Evolutionary conservation across 495 filamentous ascomycete species (phyloP).

Genomic region (Endocarpon pusillum): DNA sequence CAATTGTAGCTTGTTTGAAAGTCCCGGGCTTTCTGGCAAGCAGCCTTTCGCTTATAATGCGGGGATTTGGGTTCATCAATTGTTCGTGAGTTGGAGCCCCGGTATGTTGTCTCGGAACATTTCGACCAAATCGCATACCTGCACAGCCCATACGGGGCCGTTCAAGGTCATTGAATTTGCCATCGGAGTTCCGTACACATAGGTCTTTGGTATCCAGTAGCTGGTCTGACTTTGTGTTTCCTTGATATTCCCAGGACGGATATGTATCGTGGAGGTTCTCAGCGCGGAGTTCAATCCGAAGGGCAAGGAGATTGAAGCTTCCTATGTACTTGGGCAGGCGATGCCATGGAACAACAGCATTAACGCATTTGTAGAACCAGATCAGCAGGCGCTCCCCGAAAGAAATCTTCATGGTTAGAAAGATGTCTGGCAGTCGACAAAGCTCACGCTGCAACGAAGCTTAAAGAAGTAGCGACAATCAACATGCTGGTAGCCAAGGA

Average conservation of each 20-base stretch:
- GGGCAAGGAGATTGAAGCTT: slow-evolving; percentile 18
- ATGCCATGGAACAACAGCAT: slow-evolving; percentile 21
- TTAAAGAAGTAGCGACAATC: slow-evolving; percentile 1
- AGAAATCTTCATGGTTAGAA: too few species aligned
- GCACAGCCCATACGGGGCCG: slow-evolving; percentile 24
- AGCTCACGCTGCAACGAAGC: background rate
- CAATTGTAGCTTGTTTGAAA: slow-evolving; percentile 24
- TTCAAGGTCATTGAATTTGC: slow-evolving; percentile 22
- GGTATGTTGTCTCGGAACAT: slow-evolving; percentile 11
- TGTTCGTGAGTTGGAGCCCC: slow-evolving; percentile 19
- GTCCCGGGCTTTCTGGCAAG: slow-evolving; percentile 17
- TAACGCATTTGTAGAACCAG: slow-evolving; percentile 17
- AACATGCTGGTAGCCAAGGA: background rate
- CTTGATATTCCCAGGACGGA: slow-evolving; percentile 14
- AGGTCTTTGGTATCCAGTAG: slow-evolving; percentile 10
- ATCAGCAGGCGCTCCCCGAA: slow-evolving; percentile 2
- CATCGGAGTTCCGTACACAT: slow-evolving; percentile 21
- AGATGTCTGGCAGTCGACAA: slow-evolving; percentile 3
- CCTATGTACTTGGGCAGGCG: slow-evolving; percentile 21
- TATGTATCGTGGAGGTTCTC: slow-evolving; percentile 26
- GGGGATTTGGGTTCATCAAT: slow-evolving; percentile 23
- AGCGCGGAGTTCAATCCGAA: slow-evolving; percentile 22
- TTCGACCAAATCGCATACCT: slow-evolving; percentile 22
- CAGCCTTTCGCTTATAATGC: slow-evolving; percentile 19
- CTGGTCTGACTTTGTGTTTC: slow-evolving; percentile 9